These are phyloP conservation scores for Aspergillus avenaceus DNA, from an alignment of 495 filamentous ascomycete genomes.

Conservation along the genomic window DNA sequence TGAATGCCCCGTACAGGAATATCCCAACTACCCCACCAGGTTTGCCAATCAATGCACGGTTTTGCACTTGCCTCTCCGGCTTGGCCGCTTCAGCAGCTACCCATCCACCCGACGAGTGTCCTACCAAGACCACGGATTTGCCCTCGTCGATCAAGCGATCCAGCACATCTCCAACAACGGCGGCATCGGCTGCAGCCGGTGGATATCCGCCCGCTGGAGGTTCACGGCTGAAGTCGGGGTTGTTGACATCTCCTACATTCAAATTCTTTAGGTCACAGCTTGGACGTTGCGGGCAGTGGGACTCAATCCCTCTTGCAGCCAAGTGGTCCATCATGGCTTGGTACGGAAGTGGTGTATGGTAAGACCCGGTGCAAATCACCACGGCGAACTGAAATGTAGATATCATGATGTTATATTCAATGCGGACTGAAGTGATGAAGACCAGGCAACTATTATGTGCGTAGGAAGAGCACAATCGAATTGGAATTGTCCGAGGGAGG, in stretches of 20 bases:
- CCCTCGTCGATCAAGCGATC: conserved; percentile 16
- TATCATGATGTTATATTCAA: too few relatives aligned
- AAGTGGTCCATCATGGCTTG: conserved; percentile 23
- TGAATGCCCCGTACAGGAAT: conserved; percentile 28
- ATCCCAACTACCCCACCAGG: conserved; percentile 32
- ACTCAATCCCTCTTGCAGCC: conserved; percentile 17
- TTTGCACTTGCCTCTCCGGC: conserved; percentile 19
- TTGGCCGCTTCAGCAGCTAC: conserved; percentile 27
- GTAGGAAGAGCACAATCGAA: too few relatives aligned
- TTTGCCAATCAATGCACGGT: conserved; percentile 14
- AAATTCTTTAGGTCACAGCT: conserved; percentile 24
- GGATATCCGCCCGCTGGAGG: conserved; percentile 27
- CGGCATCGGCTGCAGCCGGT: conserved; percentile 18
- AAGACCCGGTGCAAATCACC: conserved; percentile 33
- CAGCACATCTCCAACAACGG: conserved; percentile 17
- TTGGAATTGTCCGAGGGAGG: too few relatives aligned
- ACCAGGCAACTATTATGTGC: too few relatives aligned
- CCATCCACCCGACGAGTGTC: conserved; percentile 33
- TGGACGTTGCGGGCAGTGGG: conserved; percentile 33
- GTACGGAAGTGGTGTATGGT: conserved; percentile 31
- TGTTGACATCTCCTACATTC: conserved; percentile 24
- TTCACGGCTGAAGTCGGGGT: conserved; percentile 25
- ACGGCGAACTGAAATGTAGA: too few relatives aligned
- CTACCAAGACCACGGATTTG: conserved; percentile 24
- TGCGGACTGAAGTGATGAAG: too few relatives aligned